Evolutionary conservation across 2,329 filamentous ascomycete species (phyloP).

Genomic region (Exophiala sp.): DNA sequence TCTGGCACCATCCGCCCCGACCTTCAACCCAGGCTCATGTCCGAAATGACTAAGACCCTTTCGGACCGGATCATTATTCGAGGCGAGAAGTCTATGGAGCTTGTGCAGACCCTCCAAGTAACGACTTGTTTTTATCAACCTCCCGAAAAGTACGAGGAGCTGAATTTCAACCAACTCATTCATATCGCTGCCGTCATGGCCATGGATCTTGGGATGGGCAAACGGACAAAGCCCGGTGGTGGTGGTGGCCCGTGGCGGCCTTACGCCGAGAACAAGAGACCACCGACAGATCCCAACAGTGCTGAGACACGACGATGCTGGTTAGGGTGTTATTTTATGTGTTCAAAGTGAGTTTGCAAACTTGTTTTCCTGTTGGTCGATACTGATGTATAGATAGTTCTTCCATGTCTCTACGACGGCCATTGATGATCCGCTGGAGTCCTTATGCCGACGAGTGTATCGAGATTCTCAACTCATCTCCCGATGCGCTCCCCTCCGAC

Average conservation of each 20-base stretch:
- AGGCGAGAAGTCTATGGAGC: conserved; percentile 74
- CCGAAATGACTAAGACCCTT: conserved; percentile 65
- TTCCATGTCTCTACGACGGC: conserved; percentile 53
- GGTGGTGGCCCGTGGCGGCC: conserved; percentile 37
- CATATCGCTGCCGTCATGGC: conserved; percentile 77
- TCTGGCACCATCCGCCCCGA: conserved; percentile 49
- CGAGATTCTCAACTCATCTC: conserved; percentile 51
- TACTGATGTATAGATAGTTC: conserved; percentile 38
- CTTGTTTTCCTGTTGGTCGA: neutral
- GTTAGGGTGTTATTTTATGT: conserved; percentile 57
- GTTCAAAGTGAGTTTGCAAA: conserved; percentile 44
- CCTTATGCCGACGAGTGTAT: conserved; percentile 60
- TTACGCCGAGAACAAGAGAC: conserved; percentile 36
- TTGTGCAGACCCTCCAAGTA: conserved; percentile 72
- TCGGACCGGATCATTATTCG: conserved; percentile 68
- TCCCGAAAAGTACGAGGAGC: conserved; percentile 73
- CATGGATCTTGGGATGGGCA: conserved; percentile 72
- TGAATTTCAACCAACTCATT: conserved; percentile 83
- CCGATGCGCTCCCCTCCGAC: conserved; percentile 54
- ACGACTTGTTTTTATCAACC: conserved; percentile 79
- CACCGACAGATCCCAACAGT: conserved; percentile 44
- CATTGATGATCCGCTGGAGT: conserved; percentile 55
- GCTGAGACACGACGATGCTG: conserved; percentile 55
- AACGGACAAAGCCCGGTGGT: conserved; percentile 41
- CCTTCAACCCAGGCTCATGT: conserved; percentile 57